Base-by-base conservation (phyloP, 148 eudicot species). In the Nepenthes gracilis region DNA sequence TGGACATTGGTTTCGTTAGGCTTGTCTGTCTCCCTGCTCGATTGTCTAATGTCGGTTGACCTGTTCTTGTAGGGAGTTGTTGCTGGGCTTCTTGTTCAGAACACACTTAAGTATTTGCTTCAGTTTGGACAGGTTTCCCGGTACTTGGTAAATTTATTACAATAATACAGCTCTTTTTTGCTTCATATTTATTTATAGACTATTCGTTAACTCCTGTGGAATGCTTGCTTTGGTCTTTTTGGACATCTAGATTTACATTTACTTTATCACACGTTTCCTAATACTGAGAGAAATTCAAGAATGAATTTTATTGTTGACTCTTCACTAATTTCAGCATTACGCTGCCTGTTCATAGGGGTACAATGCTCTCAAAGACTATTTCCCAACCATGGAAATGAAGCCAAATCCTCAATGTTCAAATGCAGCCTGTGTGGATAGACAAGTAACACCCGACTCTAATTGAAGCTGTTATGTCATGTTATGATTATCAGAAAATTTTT, bases 331-430 rank as follows among this genome's bases (percentile, higher is more conserved):
- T 6, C 13, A 49, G 13, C 6, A 49, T 59, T 34, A 23, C 23
- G 0, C 51, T 75, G 61, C 54, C 70, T 63, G 52, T 35, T 40
- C 36, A 23, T 62, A 91, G 97, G 97, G 97, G 53, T 91, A 91
- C 65, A 91, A 85, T 75, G 90, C 97, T 55, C 83, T 91, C 37
- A 91, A 88, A 59, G 97, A 91, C 74, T 91, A 13, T 65, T 91
- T 91, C 57, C 97, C 97, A 47, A 91, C 97, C 8, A 91, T 91
- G 97, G 84, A 81, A 74, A 91, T 91, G 96, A 91, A 85, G 80
- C 97, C 97, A 70, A 91, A 91, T 72, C 70, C 79, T 35, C 96
- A 85, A 67, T 91, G 97, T 80, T 72, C 96, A 62, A 91, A 91
- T 77, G 68, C 79, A 69, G 86, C 97, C 55, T 91, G 97, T 82